Base-by-base conservation (phyloP, 306 rosid species). In the Spatholobus suberectus region DNA sequence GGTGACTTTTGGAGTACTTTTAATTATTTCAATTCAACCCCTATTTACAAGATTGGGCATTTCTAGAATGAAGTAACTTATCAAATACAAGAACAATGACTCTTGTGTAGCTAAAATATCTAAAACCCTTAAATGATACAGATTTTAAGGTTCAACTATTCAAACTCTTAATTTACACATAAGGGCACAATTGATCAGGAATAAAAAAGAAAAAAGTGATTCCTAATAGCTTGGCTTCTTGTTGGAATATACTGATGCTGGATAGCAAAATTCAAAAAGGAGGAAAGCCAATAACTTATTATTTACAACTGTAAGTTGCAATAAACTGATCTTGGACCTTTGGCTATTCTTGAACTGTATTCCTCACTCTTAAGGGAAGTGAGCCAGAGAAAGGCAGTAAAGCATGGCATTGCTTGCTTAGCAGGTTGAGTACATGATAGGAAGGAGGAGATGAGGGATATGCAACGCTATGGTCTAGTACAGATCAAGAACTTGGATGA, bases 331-430 rank as follows among this genome's bases (percentile, higher is more conserved):
- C 57, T 24, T 24, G 18, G 75, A 49, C 46, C 38, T 52, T 52
- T 73, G 66, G 27, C 44, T 14, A 23, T 21, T 70, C 40, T n/a
- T n/a, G n/a, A 29, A 51, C 0, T 49, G 44, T 32, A 43, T 23
- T 26, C 75, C 58, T 8, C 58, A 71, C 26, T 29, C 24, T 12
- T n/a, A 51, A 2, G 27, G 6, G 62, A 47, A 72, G 77, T 47
- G 44, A 49, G 29, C 62, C 41, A 9, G 27, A 27, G 51, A 52
- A 73, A 54, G 37, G 79, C 21, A 54, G 23, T 35, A 27, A 35
- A 73, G 21, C 15, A 37, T 75, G 69, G 26, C 3, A 37, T 13
- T 75, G 44, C 51, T 75, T 75, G 55, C 57, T 75, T 38, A 58
- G 57, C 41, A 57, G 52, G 26, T 46, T 11, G 61, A 8, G 14